Base-by-base conservation (phyloP, 257 asterid genomes). In the Linaria vulgaris region DNA sequence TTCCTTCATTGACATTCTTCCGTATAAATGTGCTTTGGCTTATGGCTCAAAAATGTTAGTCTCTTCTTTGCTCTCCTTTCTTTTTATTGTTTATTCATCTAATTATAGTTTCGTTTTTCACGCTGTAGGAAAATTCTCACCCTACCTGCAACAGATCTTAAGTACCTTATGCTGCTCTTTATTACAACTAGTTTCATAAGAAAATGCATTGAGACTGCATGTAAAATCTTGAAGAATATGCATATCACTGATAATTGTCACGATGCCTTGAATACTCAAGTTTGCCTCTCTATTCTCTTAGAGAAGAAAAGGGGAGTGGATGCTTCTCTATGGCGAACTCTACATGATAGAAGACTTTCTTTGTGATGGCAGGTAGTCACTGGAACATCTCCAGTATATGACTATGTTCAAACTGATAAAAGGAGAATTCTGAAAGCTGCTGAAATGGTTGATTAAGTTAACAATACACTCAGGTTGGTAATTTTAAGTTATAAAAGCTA, bases 301-400 rank as follows among this genome's bases (percentile, higher is more conserved):
- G 76, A 58, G 73, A 63, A 60, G 73, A 62, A 59, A 69, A 49
- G 57, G 68, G 71, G 69, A 58, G 64, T 66, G 76, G 74, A 78
- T 64, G 65, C 76, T 64, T 41, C 56, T 41, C 41, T 61, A 72
- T 59, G 38, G 49, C 14, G 64, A 59, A 59, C 64, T 30, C 47
- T 59, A 68, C 64, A 78, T 82, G 73, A 89, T 82, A 44, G 62
- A 61, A 66, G 31, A 64, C 77, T 67, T 79, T 73, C 74, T 83
- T 81, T 84, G 73, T 86, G 80, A 69, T 89, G 78, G 66, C 95
- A 89, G 97, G 97, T 83, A 76, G 69, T 84, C 71, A 79, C 69
- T 69, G 94, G 95, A 81, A 81, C 80, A 78, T 83, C 67, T 76
- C 85, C 78, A 83, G 91, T 83, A 85, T 83, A 77, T 27, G 72